Evolutionary conservation across 768 basidiomycete species (phyloP).

Genomic region (Hygrophorus pudorinus): DNA sequence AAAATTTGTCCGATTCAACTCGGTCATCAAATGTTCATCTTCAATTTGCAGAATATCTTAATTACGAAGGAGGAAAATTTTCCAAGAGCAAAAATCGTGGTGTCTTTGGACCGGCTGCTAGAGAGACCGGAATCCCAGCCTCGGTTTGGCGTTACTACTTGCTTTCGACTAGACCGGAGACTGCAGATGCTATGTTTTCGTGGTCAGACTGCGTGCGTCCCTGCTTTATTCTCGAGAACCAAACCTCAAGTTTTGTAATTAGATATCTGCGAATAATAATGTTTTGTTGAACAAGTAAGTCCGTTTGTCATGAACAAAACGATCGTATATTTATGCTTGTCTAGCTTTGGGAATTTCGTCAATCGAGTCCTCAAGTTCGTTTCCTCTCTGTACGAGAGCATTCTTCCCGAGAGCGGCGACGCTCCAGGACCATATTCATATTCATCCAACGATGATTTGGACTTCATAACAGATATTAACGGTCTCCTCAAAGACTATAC

Average conservation of each 20-base stretch:
- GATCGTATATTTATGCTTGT: neutral
- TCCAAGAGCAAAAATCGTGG: slow-evolving; percentile 95
- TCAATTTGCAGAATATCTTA: slow-evolving; percentile 69
- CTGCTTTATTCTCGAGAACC: neutral
- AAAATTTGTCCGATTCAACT: slow-evolving; percentile 12
- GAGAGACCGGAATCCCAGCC: slow-evolving; percentile 85
- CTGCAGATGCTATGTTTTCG: slow-evolving; percentile 90
- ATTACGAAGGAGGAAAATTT: slow-evolving; percentile 98
- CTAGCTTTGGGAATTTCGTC: slow-evolving; percentile 93
- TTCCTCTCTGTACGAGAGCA: slow-evolving; percentile 68
- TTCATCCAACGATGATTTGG: slow-evolving; percentile 54
- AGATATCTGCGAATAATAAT: slow-evolving; percentile 91
- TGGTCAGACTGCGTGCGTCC: slow-evolving; percentile 84
- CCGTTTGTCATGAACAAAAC: neutral
- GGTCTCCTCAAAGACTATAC: slow-evolving; percentile 67
- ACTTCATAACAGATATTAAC: slow-evolving; percentile 79
- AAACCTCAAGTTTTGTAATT: slow-evolving; percentile 6
- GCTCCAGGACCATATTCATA: slow-evolving; percentile 58
- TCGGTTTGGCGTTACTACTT: slow-evolving; percentile 98
- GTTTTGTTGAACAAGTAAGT: slow-evolving; percentile 86
- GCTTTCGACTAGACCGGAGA: slow-evolving; percentile 87
- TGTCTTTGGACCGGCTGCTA: slow-evolving; percentile 92
- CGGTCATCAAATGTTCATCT: neutral
- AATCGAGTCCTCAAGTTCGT: slow-evolving; percentile 93
- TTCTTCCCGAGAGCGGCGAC: slow-evolving; percentile 74